These are phyloP conservation scores for Lentinula lateritia DNA, from an alignment of 768 basidiomycete species.

Conservation along the genomic window DNA sequence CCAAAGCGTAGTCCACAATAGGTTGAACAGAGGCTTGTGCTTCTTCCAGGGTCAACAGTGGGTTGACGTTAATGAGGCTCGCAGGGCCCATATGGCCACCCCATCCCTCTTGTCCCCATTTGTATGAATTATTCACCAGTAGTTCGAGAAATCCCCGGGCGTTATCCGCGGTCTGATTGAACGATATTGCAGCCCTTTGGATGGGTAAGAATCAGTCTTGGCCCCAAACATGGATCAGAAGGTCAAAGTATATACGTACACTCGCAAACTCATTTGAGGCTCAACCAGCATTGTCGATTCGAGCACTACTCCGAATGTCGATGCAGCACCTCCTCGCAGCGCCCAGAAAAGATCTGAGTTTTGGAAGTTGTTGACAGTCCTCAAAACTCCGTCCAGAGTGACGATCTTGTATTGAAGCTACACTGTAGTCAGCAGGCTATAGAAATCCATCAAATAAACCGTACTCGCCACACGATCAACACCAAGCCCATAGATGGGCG, in stretches of 20 bases:
- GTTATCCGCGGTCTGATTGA: slow-evolving; percentile 15
- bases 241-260: slow-evolving; percentile 7
- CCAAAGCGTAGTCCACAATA: slow-evolving; percentile 19
- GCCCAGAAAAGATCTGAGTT: slow-evolving; percentile 31
- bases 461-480: slow-evolving; percentile 19
- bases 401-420: slow-evolving; percentile 27
- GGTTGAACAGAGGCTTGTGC: slow-evolving; percentile 22
- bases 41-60: slow-evolving; percentile 18
- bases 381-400: slow-evolving; percentile 27
- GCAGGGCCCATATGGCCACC: slow-evolving; percentile 26
- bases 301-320: slow-evolving; percentile 27
- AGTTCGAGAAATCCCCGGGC: slow-evolving; percentile 19
- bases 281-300: slow-evolving; percentile 14
- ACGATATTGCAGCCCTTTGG: slow-evolving; percentile 20
- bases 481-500: slow-evolving; percentile 17
- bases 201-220: neutral
- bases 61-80: slow-evolving; percentile 23
- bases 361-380: slow-evolving; percentile 24
- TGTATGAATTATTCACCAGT: slow-evolving; percentile 21
- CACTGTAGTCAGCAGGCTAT: neutral
- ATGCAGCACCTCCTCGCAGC: slow-evolving; percentile 27
- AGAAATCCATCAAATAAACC: neutral
- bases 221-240: neutral
- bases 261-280: slow-evolving; percentile 13
- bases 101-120: slow-evolving; percentile 30